Base-by-base conservation (phyloP, 2,329 filamentous ascomycete genomes). In the Nothophaeocryptopus gaeumannii region DNA sequence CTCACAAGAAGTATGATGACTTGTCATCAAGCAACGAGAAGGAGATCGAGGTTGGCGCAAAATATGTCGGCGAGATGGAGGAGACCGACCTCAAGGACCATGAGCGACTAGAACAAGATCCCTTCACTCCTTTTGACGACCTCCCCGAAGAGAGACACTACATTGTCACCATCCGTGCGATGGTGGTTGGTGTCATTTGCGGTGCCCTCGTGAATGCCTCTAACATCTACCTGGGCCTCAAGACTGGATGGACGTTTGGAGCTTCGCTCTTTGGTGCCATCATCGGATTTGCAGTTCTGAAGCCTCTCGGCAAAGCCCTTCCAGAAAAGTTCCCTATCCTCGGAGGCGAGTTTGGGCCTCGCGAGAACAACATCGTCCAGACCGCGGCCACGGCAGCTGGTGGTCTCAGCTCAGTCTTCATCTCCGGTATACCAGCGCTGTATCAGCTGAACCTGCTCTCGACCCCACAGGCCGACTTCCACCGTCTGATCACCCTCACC, bases 301-400 rank as follows among this genome's bases (percentile, higher is more conserved):
- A 80, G 57, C 68, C 78, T 50, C 66, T 81, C n/a, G 75, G 74
- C 10, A 77, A 72, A 56, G 66, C 73, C 7, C 63, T 78, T 14
- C 74, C 74, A 9, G 66, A 69, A 37, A 70, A 69, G 35, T 68
- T 81, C 43, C 78, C 79, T 2, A 69, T 78, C 36, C 67, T 83
- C 8, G 79, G 80, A 15, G 75, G 74, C 2, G 65, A 65, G 29
- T 82, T 83, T 53, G 81, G 81, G 1, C 80, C 81, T 8, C 78
- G 80, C 58, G 81, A 83, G 63, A 83, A 83, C 70, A 80, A 78
- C 59, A 82, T 83, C 59, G 72, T 82, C 47, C 80, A 83, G 62
- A 80, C 81, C 2, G 70, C 78, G 41, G 81, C 81, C 4, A 81
- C 78, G 2, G 80, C 79, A 39, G 78, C 81, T 10, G 81, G 80